Evolutionary conservation across 2,329 filamentous ascomycete species (phyloP).

Genomic region (Fusarium sp.): DNA sequence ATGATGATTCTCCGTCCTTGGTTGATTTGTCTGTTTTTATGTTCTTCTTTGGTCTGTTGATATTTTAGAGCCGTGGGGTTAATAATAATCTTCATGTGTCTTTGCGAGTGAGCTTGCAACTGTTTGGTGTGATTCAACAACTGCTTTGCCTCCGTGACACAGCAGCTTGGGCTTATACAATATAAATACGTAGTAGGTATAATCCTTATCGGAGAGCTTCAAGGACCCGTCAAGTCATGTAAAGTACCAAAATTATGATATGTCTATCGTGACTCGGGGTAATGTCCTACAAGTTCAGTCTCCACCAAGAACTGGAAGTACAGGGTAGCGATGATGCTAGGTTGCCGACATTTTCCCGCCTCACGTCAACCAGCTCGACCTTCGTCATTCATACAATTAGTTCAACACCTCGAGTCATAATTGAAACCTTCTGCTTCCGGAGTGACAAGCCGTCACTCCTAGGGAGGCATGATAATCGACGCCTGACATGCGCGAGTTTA

Average conservation of each 20-base stretch:
- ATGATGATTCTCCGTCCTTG: too few species aligned
- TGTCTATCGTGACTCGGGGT: not conserved
- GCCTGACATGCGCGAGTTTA: conserved; percentile 87
- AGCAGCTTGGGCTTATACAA: too few species aligned
- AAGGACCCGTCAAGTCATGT: accelerated
- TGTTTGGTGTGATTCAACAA: not conserved
- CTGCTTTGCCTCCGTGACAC: not conserved
- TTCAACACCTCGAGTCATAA: not conserved
- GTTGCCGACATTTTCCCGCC: conserved; percentile 30
- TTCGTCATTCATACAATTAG: not conserved
- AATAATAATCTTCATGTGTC: not conserved
- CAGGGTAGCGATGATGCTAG: conserved; percentile 14
- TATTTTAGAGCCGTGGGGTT: not conserved
- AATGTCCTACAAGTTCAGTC: not conserved
- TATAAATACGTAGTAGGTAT: too few species aligned
- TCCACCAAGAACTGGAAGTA: not conserved
- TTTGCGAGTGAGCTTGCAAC: not conserved
- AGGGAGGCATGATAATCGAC: conserved; percentile 46
- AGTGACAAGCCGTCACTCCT: conserved; percentile 23
- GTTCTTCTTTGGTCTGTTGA: not conserved
- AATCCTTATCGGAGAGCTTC: too few species aligned
- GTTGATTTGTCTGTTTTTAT: too few species aligned
- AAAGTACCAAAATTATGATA: not conserved
- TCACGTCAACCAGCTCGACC: not conserved
- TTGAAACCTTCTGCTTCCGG: conserved; percentile 24